Evolutionary conservation across 345 rosid species (phyloP), one percentile per base, ranked within the genome.

Genomic region (Eucalyptus erythrocorys): DNA sequence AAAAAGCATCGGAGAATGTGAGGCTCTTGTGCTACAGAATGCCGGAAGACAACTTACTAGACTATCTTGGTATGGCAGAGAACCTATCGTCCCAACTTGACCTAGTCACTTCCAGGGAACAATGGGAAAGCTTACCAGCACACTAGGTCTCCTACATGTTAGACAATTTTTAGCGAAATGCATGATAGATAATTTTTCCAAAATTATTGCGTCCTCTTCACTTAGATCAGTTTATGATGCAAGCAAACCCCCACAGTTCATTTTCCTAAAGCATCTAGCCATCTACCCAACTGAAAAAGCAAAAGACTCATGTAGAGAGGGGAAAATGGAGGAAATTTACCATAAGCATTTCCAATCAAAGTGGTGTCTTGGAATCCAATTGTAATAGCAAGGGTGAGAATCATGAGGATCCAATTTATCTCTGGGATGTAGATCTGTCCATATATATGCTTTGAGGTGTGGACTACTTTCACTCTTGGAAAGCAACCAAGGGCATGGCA

Each of bases 371-470:
- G 95, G 89, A 97, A 95, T 89, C 98, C 99, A 86, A 96, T 76
- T 87, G 99, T 92, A 91, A 96, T 80, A 81, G 97, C 93, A 91
- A 97, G 98, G 51, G 99, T 96, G 48, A 97, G 94, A 90, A 96
- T 90, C 99, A 97, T 96, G 89, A 97, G 95, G 91, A 96, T 96
- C 99, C 99, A 97, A 92, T 97, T 97, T 89, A 97, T 97, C 91
- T 96, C 97, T 10, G 99, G 99, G 94, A 97, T 95, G 91, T 97
- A 97, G 90, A 97, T 96, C 92, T 96, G 99, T 90, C 99, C 99
- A 90, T 93, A 93, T 87, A 94, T 93, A 89, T 96, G 94, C 91
- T 93, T 97, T 57, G 95, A 95, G 91, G 98, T 96, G 93, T 97
- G 98, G 59, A 97, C 99, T 89, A 97, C 91, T 93, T 97, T 97